Base-by-base conservation (phyloP, 495 filamentous ascomycete species). In the Xylaria scruposa region DNA sequence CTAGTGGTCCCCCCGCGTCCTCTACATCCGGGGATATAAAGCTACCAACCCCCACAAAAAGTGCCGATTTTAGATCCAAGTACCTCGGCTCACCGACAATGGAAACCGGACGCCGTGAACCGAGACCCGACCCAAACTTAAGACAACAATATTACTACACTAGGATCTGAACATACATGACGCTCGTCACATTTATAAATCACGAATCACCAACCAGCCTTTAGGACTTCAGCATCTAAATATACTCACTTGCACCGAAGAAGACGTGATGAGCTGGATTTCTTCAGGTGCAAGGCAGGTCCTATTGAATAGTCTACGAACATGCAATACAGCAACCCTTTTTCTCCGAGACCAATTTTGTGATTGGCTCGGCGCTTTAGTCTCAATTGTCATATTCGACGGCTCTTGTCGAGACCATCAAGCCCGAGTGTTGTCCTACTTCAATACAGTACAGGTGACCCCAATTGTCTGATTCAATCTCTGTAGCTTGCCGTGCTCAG, bases 371-470 rank as follows among this genome's bases (percentile, higher is more conserved):
- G 51, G 21, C n/a, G 19, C 0, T 46, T 17, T n/a, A 12, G 19
- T 38, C 29, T 64, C 21, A 19, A 33, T 47, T 46, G 24, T n/a
- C 47, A 64, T n/a, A 40, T 40, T 33, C 36, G 21, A 38, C 44
- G 29, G 49, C 61, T 67, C 36, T 38, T 36, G 36, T 15, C 40
- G 12, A 59, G 51, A 40, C n/a, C 40, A 24, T 29, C 36, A 40
- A 67, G 51, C 17, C 62, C 38, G 49, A 59, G 26, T 26, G 47
- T 58, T 21, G 51, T 31, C 33, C 47, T 46, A 17, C 10, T 64
- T 65, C 51, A 61, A 51, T 71, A 67, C 62, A 71, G 62, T 71
- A 71, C 70, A 67, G 62, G 19, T 60, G 62, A 51, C 53, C 58
- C 10, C 33, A 49, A 65, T 54, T 51, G 60, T 29, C 42, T 21